These are phyloP conservation scores for Coffea eugenioides DNA, from an alignment of 257 asterid genomes.

Conservation along the genomic window DNA sequence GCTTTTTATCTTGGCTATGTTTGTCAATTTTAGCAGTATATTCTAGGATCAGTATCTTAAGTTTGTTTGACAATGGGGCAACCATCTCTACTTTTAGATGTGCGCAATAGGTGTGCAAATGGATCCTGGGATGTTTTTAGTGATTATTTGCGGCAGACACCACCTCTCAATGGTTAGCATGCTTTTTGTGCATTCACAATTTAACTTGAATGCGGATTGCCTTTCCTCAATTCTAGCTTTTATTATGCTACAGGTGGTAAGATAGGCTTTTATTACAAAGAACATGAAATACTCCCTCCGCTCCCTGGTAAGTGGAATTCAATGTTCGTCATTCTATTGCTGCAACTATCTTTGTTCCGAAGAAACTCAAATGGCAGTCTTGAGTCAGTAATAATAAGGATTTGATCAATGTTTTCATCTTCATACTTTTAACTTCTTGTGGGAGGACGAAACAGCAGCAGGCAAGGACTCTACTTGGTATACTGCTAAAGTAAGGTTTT, in stretches of 20 bases:
- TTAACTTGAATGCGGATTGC: too few species aligned
- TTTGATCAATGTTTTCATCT: too few species aligned
- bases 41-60: not conserved
- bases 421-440: too few species aligned
- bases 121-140: conserved; percentile 86
- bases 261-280: conserved; percentile 91
- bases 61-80: not conserved
- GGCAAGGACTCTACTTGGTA: too few species aligned
- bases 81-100: conserved; percentile 32
- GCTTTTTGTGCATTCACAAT: not conserved
- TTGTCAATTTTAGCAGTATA: not conserved
- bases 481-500: too few species aligned
- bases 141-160: conserved; percentile 54
- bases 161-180: conserved; percentile 69
- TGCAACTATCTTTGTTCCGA: not conserved
- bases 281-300: conserved; percentile 88
- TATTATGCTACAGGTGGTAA: conserved; percentile 58
- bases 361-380: too few species aligned
- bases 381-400: too few species aligned
- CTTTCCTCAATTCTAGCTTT: conserved; percentile 2
- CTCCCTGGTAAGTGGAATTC: conserved; percentile 57
- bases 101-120: conserved; percentile 66
- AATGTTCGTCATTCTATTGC: not conserved
- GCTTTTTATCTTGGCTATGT: too few species aligned
- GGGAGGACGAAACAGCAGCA: too few species aligned